These are phyloP conservation scores for Lasiodiplodia sp. DNA, from an alignment of 2,329 filamentous ascomycete genomes.

Conservation along the genomic window DNA sequence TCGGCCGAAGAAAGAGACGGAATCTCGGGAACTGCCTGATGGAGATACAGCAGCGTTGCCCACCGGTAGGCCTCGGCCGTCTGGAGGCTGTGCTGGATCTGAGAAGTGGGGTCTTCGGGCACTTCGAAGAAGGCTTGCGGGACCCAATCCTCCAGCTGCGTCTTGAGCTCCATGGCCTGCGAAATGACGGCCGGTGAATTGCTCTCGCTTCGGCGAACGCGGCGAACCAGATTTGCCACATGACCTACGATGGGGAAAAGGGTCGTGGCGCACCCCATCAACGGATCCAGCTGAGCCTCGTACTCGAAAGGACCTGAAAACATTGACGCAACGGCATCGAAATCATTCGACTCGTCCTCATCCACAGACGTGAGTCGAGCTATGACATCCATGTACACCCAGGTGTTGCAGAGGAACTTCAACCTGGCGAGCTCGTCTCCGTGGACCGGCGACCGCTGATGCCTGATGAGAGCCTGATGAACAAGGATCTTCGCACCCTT, in stretches of 20 bases:
- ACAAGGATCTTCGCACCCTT: conserved; percentile 71
- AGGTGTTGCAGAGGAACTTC: conserved; percentile 74
- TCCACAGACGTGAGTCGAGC: conserved; percentile 70
- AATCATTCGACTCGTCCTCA: conserved; percentile 63
- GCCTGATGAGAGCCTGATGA: conserved; percentile 62
- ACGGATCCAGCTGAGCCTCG: conserved; percentile 69
- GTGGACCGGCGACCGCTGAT: conserved; percentile 50
- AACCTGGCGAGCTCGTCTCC: conserved; percentile 60
- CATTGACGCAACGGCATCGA: conserved; percentile 50
- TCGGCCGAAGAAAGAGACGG: conserved; percentile 64
- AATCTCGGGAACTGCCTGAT: conserved; percentile 73
- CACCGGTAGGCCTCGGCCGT: conserved; percentile 73
- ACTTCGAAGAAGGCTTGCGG: conserved; percentile 65
- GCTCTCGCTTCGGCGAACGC: conserved; percentile 61
- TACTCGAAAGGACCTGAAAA: conserved; percentile 42
- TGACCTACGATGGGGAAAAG: conserved; percentile 73
- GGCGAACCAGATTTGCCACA: conserved; percentile 71
- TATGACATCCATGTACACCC: conserved; percentile 78
- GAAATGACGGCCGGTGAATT: conserved; percentile 69
- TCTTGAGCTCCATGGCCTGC: conserved; percentile 68
- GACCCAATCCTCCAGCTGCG: conserved; percentile 67
- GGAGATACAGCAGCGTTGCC: conserved; percentile 71
- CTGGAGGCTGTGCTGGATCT: conserved; percentile 69
- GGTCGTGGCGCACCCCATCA: conserved; percentile 73
- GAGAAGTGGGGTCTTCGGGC: conserved; percentile 69